These are phyloP conservation scores for Triticum aestivum DNA, from an alignment of 176 grass and related monocot species.

Conservation along the genomic window IWGSC_CS_RefSeq_v2.1 NC_057803.1:105543178-105543677, in stretches of 20 bases:
- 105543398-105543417: conserved; percentile 38
- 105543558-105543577: conserved; percentile 50
- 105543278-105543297: conserved; percentile 78
- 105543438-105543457: conserved; percentile 43
- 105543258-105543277: conserved; percentile 62
- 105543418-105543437: conserved; percentile 23
- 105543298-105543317: conserved; percentile 82
- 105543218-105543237: conserved; percentile 46
- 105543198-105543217: conserved; percentile 24
- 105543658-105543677: conserved; percentile 90
- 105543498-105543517: conserved; percentile 30
- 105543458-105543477: conserved; percentile 19
- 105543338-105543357: conserved; percentile 48
- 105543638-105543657: conserved; percentile 16
- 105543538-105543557: conserved; percentile 39
- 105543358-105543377: conserved; percentile 44
- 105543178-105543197: conserved; percentile 17
- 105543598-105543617: background rate
- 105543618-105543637: background rate
- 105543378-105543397: conserved; percentile 32
- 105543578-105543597: conserved; percentile 46
- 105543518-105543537: conserved; percentile 68
- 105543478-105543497: background rate
- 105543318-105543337: conserved; percentile 86
- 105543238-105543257: conserved; percentile 61